Percentiles rank a stretch among this genome's conserved stretches.
These are phyloP conservation scores for Coprinopsis marcescibilis DNA, from an alignment of 768 basidiomycete species.

Conservation along the genomic window DNA sequence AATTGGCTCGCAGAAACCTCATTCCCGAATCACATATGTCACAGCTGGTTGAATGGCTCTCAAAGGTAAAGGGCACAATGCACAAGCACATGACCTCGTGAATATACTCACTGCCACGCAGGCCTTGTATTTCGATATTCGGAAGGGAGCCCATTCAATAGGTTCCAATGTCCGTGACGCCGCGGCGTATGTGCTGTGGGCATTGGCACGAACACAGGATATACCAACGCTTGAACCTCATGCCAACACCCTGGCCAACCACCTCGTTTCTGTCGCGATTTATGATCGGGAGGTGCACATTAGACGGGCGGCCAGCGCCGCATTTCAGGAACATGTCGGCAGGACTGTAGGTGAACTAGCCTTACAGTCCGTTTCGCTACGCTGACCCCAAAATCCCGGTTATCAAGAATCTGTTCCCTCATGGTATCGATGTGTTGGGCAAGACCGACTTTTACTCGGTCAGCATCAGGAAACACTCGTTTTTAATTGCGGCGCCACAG, in stretches of 20 bases:
- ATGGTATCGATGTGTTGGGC: constrained; percentile 89
- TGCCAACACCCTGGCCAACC: constrained; percentile 58
- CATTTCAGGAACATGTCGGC: constrained; percentile 96
- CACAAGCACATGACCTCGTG: neutral
- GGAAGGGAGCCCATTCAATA: constrained; percentile 88
- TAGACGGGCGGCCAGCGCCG: constrained; percentile 91
- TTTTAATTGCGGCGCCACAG: constrained; percentile 77
- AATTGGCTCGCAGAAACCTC: constrained; percentile 81
- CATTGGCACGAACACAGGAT: constrained; percentile 77
- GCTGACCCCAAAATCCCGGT: constrained; percentile 15
- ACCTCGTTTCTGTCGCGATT: constrained; percentile 72
- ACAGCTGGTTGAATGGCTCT: constrained; percentile 70
- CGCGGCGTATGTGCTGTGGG: constrained; percentile 92
- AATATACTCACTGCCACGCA: constrained; percentile 25
- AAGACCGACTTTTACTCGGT: constrained; percentile 96
- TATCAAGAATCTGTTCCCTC: constrained; percentile 78
- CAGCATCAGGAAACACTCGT: constrained; percentile 78
- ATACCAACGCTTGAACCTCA: constrained; percentile 52
- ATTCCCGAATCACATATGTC: constrained; percentile 52
- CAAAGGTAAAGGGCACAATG: constrained; percentile 52
- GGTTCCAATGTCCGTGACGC: constrained; percentile 94
- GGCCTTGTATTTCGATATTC: constrained; percentile 90
- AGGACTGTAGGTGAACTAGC: constrained; percentile 58
- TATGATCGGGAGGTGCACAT: constrained; percentile 95
- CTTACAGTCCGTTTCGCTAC: neutral